Evolutionary conservation across 306 rosid species (phyloP).

Genomic region (Prosopis cineraria): DNA sequence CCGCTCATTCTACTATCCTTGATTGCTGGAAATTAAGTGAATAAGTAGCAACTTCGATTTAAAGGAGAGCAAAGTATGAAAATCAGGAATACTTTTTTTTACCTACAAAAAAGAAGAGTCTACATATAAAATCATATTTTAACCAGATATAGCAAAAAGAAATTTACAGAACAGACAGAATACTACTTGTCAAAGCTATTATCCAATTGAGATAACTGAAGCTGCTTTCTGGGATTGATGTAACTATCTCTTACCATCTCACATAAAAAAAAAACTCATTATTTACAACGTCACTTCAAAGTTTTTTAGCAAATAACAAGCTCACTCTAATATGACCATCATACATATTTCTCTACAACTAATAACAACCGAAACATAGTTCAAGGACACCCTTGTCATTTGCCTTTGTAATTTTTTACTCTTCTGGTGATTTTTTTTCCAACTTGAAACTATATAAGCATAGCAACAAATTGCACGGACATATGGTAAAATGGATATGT

Average conservation of each 20-base stretch:
- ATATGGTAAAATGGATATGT: too few relatives aligned
- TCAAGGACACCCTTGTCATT: neutral
- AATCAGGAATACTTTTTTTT: constrained; percentile 41
- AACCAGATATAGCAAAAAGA: constrained; percentile 27
- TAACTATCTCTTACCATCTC: neutral
- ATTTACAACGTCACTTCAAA: neutral
- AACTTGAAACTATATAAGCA: neutral
- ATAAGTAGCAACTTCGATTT: constrained; percentile 51
- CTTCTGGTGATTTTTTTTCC: neutral
- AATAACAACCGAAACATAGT: neutral
- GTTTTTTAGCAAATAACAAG: neutral
- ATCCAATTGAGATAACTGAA: neutral
- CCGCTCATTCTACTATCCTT: constrained; percentile 78
- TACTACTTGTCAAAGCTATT: neutral
- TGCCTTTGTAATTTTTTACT: neutral
- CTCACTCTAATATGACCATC: neutral
- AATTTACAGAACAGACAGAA: neutral
- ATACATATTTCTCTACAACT: neutral
- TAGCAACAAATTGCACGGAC: neutral
- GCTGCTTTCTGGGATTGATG: neutral
- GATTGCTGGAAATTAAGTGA: constrained; percentile 83
- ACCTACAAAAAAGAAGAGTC: constrained; percentile 45
- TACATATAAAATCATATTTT: constrained; percentile 8
- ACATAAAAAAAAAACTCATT: neutral
- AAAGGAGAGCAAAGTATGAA: constrained; percentile 40